A percentile compares a stretch with the other conserved stretches of the same genome.
Evolutionary conservation across 805 yeast species (phyloP).

Genomic region (Clavispora santaluciae): DNA sequence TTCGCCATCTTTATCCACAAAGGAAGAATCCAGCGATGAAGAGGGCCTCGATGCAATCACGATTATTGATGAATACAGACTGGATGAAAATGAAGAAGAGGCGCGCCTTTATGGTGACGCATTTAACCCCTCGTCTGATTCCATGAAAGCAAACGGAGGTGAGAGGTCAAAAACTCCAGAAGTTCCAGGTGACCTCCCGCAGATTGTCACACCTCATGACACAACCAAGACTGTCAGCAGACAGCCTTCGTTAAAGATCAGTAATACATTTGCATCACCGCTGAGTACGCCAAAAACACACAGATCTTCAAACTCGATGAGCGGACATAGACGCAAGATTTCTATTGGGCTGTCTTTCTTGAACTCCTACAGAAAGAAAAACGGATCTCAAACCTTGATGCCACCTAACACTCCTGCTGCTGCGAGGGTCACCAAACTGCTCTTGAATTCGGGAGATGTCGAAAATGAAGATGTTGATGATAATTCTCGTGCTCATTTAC

Average conservation of each 20-base stretch:
- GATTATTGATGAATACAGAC: slow-evolving; percentile 16
- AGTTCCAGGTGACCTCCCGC: slow-evolving; percentile 8
- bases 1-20: slow-evolving; percentile 39
- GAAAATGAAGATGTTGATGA: slow-evolving; percentile 26
- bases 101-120: slow-evolving; percentile 37
- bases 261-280: slow-evolving; percentile 27
- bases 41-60: slow-evolving; percentile 14
- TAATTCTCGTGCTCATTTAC: slow-evolving; percentile 23
- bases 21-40: slow-evolving; percentile 7
- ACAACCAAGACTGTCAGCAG: slow-evolving; percentile 26
- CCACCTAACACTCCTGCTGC: slow-evolving; percentile 59
- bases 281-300: slow-evolving; percentile 27
- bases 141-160: slow-evolving; percentile 20
- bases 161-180: slow-evolving; percentile 26
- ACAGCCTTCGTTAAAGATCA: slow-evolving; percentile 34
- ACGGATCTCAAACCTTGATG: slow-evolving; percentile 35
- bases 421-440: slow-evolving; percentile 29
- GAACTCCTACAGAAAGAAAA: slow-evolving; percentile 45
- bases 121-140: slow-evolving; percentile 30
- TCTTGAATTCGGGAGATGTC: slow-evolving; percentile 25
- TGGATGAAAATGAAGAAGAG: slow-evolving; percentile 24
- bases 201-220: slow-evolving; percentile 13
- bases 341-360: slow-evolving; percentile 56
- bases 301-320: slow-evolving; percentile 35
- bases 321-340: slow-evolving; percentile 54